Percentiles rank a stretch among this genome's conserved stretches.
phyloP scores from a whole-genome alignment of 805 yeast genomes.

The Kluyveromyces dobzhanskii region DNA sequence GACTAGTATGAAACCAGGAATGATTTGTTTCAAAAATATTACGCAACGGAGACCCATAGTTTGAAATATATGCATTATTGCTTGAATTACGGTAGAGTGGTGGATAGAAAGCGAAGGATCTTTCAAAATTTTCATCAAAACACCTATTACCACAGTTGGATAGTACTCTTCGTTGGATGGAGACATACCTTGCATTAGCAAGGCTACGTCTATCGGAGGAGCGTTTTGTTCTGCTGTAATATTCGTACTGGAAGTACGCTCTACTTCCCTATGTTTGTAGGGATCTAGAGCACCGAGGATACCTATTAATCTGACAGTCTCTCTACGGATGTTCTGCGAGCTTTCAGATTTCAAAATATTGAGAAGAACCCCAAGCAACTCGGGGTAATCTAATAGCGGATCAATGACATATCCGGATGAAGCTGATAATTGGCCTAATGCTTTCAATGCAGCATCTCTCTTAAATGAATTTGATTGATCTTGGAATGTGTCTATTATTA shows the following conservation, averaged over 20 bases:
- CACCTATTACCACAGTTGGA: conserved; percentile 88
- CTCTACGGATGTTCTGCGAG: conserved; percentile 67
- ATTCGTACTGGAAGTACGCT: conserved; percentile 48
- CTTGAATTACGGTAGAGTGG: conserved; percentile 89
- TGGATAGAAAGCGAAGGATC: conserved; percentile 81
- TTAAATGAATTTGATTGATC: conserved; percentile 87
- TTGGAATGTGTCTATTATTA: conserved; percentile 77
- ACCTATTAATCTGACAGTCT: conserved; percentile 83
- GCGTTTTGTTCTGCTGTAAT: conserved; percentile 65
- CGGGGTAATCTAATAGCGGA: conserved; percentile 88
- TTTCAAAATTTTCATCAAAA: conserved; percentile 71
- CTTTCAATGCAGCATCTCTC: conserved; percentile 80
- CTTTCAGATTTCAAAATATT: conserved; percentile 76
- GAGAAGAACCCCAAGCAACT: conserved; percentile 70
- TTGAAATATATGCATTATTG: conserved; percentile 84
- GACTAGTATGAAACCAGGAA: conserved; percentile 79
- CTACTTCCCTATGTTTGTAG: conserved; percentile 87
- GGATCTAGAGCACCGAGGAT: conserved; percentile 96
- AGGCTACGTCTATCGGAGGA: conserved; percentile 82
- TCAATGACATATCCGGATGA: conserved; percentile 93
- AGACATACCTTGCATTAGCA: conserved; percentile 88
- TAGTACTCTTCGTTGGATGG: conserved; percentile 90
- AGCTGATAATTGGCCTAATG: conserved; percentile 82
- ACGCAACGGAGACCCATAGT: conserved; percentile 84
- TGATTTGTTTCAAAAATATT: conserved; percentile 76